These are phyloP conservation scores for Solanum rostratum DNA, from an alignment of 257 asterid genomes.

Conservation along the genomic window DNA sequence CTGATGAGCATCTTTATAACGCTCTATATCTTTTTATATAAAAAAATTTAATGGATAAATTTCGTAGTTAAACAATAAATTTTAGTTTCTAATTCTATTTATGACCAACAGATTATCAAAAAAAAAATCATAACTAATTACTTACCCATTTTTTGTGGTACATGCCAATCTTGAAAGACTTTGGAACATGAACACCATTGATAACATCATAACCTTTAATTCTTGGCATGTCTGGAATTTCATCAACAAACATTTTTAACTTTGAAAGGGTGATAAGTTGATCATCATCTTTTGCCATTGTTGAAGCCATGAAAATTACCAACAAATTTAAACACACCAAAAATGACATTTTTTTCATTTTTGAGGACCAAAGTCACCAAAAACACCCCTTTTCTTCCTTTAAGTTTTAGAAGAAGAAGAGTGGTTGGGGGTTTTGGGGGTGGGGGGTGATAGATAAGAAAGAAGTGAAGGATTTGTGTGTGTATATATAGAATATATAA, in stretches of 20 bases:
- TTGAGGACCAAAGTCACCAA: background rate
- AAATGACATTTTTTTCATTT: background rate
- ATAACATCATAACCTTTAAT: slow-evolving; percentile 38
- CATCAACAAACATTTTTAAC: slow-evolving; percentile 64
- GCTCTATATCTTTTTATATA: too few species aligned
- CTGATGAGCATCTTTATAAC: too few species aligned
- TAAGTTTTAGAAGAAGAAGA: background rate
- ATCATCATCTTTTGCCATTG: slow-evolving; percentile 25
- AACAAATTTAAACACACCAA: background rate
- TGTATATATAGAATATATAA: background rate
- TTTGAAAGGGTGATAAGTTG: slow-evolving; percentile 22
- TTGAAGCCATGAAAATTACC: slow-evolving; percentile 12
- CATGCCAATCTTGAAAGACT: slow-evolving; percentile 55
- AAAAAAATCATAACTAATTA: background rate
- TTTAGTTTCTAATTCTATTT: background rate
- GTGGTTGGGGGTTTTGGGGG: background rate
- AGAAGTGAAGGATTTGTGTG: background rate
- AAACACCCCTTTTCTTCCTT: background rate
- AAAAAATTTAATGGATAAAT: background rate
- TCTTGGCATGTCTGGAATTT: slow-evolving; percentile 60
- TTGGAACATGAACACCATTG: slow-evolving; percentile 25
- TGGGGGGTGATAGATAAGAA: background rate
- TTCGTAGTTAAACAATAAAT: background rate
- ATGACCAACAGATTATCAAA: background rate
- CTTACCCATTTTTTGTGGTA: slow-evolving; percentile 72